These are phyloP conservation scores for Sugiyamaella pinicola DNA, from an alignment of 1,139 yeast species.

Conservation along the genomic window DNA sequence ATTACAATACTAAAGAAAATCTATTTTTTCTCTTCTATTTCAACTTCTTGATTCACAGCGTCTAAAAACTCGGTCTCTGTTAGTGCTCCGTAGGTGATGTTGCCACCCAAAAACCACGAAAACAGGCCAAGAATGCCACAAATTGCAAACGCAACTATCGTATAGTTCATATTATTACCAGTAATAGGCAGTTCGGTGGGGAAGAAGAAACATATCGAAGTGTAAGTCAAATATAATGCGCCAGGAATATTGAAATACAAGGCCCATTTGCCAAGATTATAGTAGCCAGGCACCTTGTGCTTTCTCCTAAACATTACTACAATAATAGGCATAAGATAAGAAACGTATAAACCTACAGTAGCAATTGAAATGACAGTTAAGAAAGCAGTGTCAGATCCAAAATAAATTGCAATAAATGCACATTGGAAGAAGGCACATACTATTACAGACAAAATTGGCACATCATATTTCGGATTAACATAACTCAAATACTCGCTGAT, in stretches of 20 bases:
- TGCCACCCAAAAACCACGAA: slow-evolving; percentile 35
- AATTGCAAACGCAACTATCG: slow-evolving; percentile 51
- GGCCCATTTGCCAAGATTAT: slow-evolving; percentile 66
- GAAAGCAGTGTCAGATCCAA: slow-evolving; percentile 74
- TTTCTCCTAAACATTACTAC: slow-evolving; percentile 50
- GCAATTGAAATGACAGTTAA: slow-evolving; percentile 86
- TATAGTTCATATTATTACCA: slow-evolving; percentile 71
- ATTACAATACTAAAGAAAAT: background rate
- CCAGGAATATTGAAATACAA: slow-evolving; percentile 57
- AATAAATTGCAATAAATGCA: slow-evolving; percentile 58
- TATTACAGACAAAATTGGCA: slow-evolving; percentile 73
- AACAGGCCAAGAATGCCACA: slow-evolving; percentile 27
- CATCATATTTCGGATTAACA: slow-evolving; percentile 60
- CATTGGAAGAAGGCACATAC: slow-evolving; percentile 49
- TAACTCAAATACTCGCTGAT: slow-evolving; percentile 56
- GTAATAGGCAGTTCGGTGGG: slow-evolving; percentile 74
- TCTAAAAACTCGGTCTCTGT: slow-evolving; percentile 13
- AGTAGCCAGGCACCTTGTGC: slow-evolving; percentile 61
- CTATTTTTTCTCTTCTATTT: slow-evolving; percentile 1
- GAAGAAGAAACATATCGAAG: slow-evolving; percentile 66
- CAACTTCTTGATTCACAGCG: slow-evolving; percentile 1
- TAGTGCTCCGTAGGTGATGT: slow-evolving; percentile 21
- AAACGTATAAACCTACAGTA: slow-evolving; percentile 72
- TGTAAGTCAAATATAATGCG: slow-evolving; percentile 61
- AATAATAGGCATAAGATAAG: slow-evolving; percentile 75